These are phyloP conservation scores for Linum lewisii DNA, from an alignment of 345 rosid species.

Conservation along the genomic window DNA sequence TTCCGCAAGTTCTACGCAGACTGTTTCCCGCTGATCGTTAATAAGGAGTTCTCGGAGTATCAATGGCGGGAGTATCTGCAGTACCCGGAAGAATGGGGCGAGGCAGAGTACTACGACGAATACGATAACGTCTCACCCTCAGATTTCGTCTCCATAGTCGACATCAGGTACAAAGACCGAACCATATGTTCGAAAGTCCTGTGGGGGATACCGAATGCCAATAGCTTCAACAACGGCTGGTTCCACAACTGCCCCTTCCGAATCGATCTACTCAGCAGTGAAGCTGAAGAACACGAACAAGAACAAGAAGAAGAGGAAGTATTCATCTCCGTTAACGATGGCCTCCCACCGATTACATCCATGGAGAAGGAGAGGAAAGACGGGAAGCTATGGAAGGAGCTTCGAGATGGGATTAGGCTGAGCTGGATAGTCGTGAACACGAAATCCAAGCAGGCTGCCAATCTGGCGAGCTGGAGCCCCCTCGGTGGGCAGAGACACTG, in stretches of 20 bases:
- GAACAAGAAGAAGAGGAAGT: slow-evolving; percentile 36
- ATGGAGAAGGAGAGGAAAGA: slow-evolving; percentile 68
- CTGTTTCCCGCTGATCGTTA: slow-evolving; percentile 67
- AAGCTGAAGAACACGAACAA: slow-evolving; percentile 32
- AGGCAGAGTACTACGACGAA: slow-evolving; percentile 64
- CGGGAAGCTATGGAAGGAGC: slow-evolving; percentile 68
- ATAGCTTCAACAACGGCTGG: slow-evolving; percentile 58
- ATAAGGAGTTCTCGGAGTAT: slow-evolving; percentile 48
- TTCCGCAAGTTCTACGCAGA: slow-evolving; percentile 67
- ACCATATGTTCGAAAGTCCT: slow-evolving; percentile 55
- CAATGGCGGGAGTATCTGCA: slow-evolving; percentile 43
- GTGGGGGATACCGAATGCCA: slow-evolving; percentile 66
- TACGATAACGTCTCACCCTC: slow-evolving; percentile 39
- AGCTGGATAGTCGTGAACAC: slow-evolving; percentile 73
- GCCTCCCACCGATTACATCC: slow-evolving; percentile 48
- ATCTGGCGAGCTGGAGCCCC: slow-evolving; percentile 70
- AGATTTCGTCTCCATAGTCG: slow-evolving; percentile 62
- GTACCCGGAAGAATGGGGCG: slow-evolving; percentile 62
- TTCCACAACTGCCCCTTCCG: slow-evolving; percentile 65
- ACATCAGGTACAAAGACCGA: slow-evolving; percentile 52
- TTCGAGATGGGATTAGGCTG: slow-evolving; percentile 50
- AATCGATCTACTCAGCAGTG: slow-evolving; percentile 47
- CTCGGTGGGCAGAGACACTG: slow-evolving; percentile 78
- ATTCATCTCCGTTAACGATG: slow-evolving; percentile 51
- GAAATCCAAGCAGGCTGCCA: slow-evolving; percentile 56